Base-by-base conservation (phyloP, 257 asterid genomes). In the Fraxinus americana region DNA sequence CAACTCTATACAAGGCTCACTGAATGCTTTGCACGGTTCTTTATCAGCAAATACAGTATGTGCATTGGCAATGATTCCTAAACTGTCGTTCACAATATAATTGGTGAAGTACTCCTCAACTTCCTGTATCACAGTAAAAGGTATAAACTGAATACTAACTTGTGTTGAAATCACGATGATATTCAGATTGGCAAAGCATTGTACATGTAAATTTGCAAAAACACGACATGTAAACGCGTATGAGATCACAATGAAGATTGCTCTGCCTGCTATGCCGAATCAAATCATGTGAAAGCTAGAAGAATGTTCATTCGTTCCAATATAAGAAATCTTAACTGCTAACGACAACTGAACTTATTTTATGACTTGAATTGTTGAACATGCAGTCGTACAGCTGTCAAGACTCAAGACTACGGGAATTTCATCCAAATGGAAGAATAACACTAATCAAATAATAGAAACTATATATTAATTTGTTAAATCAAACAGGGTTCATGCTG, bases 1-100 rank as follows among this genome's bases (percentile, higher is more conserved):
- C 12, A 94, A 89, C 85, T 87, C 84, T 39, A 88, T 1, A 76
- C 98, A 94, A 4, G 82, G 87, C 0, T 70, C 4, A 74, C 97
- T 88, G 77, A 82, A 75, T 36, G 97, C 98, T 89, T 70, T 86
- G 23, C 0, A 0, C 9, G 70, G 61, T 73, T 91, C 93, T 77
- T 72, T 87, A 82, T 94, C 97, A 14, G 98, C 97, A 81, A 92
- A 88, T 45, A 79, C 96, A 0, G 92, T 86, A 77, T 94, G 98
- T n/a, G 97, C 96, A 81, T 90, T 91, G 59, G 92, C 78, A 39
- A 91, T 91, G 73, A 89, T 85, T 50, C 97, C 98, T 81, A 94
- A 80, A 77, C 91, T 91, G 72, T 94, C 97, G 17, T 94, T 92
- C 54, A 92, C 90, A 2, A 92, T 92, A 85, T 94, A 94, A 78